Base-by-base conservation (phyloP, 352 stramenopile species). In the Halophytophthora polymorphica region DNA sequence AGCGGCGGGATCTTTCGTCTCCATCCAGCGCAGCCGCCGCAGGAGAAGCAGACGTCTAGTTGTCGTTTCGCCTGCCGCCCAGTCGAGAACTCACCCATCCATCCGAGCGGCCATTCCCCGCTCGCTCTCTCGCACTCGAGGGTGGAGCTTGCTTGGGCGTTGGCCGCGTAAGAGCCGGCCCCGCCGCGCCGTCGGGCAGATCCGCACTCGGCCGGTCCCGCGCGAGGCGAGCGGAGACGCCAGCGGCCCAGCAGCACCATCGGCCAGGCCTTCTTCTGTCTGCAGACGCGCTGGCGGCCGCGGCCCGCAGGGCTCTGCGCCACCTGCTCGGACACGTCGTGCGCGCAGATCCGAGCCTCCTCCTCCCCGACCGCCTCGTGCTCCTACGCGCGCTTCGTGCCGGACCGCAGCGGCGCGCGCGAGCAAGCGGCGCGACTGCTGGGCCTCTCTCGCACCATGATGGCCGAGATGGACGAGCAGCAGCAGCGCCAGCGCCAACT, bases 201-300 rank as follows among this genome's bases (percentile, higher is more conserved):
- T 31, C 25, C 25, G 25, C 25, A 31, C 25, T 31, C 25, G 25
- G 25, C 25, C 25, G 25, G 25, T 31, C 8, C 50, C 39, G 50
- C 28, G 37, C 55, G 38, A 61, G 58, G 56, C 58, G 53, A 60
- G 53, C 52, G 49, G 54, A 50, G 57, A 23, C 50, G 33, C 53
- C 54, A 55, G 50, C 40, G 41, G 54, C 52, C 53, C 35, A 61
- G 41, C 52, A 68, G 53, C 69, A 83, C 52, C 54, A 83, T 83
- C 62, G 71, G 71, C 29, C 71, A 83, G 59, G 68, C 66, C 38
- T 75, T 75, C 56, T 69, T 78, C 48, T 83, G 71, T 47, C 66
- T 83, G 41, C 71, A 83, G 60, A 69, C 60, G 47, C 60, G 25
- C 25, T 10, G 25, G 25, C 37, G 56, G 50, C 52, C 52, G 52